These are phyloP conservation scores for Pyricularia pennisetigena DNA, from an alignment of 2,329 filamentous ascomycete genomes.

Conservation along the genomic window DNA sequence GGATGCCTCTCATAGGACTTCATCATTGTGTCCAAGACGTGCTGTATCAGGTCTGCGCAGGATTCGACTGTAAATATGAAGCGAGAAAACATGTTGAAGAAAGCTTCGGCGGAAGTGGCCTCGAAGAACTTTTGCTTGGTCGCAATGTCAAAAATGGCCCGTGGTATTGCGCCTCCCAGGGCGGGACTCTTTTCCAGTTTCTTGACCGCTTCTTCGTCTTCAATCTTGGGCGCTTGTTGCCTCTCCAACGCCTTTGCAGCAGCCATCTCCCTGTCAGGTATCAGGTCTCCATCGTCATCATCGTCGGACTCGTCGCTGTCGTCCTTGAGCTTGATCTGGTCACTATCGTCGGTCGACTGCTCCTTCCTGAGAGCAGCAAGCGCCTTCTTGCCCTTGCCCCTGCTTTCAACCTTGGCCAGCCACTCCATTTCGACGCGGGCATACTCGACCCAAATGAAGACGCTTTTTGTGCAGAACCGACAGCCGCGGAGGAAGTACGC, in stretches of 20 bases:
- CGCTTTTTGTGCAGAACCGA: constrained; percentile 73
- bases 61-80: constrained; percentile 56
- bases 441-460: constrained; percentile 78
- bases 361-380: constrained; percentile 24
- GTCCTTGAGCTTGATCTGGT: constrained; percentile 33
- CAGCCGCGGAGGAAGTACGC: constrained; percentile 82
- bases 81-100: constrained; percentile 69
- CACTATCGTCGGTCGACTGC: constrained; percentile 33
- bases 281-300: constrained; percentile 31
- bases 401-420: constrained; percentile 61
- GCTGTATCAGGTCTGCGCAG: constrained; percentile 56
- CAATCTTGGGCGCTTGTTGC: constrained; percentile 27
- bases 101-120: constrained; percentile 56
- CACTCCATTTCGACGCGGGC: constrained; percentile 89
- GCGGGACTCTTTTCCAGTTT: constrained; percentile 68
- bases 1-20: constrained; percentile 49
- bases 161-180: constrained; percentile 84
- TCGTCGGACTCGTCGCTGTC: constrained; percentile 38
- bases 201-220: constrained; percentile 32
- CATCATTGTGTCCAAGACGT: constrained; percentile 59
- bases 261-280: constrained; percentile 30
- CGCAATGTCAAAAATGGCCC: constrained; percentile 83
- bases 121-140: constrained; percentile 67
- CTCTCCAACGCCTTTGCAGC: constrained; percentile 16
- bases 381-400: constrained; percentile 30